Evolutionary conservation across 192 early-diverging fungal species (phyloP), one percentile per base, ranked within the genome.

Genomic region (Coemansia aciculifera): DNA sequence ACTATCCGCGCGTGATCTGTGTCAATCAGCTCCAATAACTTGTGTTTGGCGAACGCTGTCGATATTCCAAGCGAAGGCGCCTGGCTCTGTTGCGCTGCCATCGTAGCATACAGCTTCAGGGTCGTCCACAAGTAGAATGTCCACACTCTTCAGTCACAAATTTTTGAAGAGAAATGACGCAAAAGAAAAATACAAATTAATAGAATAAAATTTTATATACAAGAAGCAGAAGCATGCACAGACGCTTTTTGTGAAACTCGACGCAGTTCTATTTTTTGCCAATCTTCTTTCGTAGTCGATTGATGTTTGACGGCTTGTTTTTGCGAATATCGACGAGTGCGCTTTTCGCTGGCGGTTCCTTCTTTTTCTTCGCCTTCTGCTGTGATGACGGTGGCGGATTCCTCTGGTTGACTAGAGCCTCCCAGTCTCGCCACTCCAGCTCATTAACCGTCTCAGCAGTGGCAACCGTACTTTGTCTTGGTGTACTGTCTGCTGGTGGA

Each of bases 361-460:
- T 59, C 24, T 62, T 56, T 17, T 37, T 37, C 62, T 56, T 67
- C 19, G 27, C 37, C 6, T 31, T 19, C 10, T 54, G 5, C 13
- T 10, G 54, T 27, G 15, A 12, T 43, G 48, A 15, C 38, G 7
- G 31, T 29, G 24, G 63, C 40, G 4, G 38, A 29, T 64, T 15
- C 36, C 67, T 64, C 17, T 64, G 39, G n/a, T 44, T 39, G 43
- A 69, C 49, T 17, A 79, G 66, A 40, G 44, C 46, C 12, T 67
- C 72, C 5, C 74, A 5, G 19, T 79, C 78, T 11, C 68, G 59
- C 66, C 69, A 68, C 27, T 67, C 38, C 2, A 79, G 34, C 11
- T 79, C 72, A 21, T 52, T 59, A n/a, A 72, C 17, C 6, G 31
- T 56, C 42, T 74, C 69, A 3, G 72, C 78, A 1, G 78, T 79